Conservation (phyloP, 768 basidiomycete genomes). For the Obba rivulosa region DNA sequence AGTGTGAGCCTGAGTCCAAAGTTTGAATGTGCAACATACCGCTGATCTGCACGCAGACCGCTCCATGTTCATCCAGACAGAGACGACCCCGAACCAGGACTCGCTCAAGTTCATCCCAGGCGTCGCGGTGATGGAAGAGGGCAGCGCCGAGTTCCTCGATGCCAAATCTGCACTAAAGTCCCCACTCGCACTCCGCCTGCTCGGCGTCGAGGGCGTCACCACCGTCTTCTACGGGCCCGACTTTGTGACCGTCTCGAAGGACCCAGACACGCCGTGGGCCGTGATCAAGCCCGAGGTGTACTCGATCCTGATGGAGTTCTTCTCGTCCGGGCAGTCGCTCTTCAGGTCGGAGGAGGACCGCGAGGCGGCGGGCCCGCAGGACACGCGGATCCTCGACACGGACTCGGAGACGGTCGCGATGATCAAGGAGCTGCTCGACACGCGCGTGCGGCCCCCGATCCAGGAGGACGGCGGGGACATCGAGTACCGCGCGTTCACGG, state of each 20-base stretch:
- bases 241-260: constrained; percentile 95
- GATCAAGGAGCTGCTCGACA: constrained; percentile 97
- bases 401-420: constrained; percentile 97
- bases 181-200: constrained; percentile 89
- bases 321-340: constrained; percentile 83
- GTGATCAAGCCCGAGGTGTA: constrained; percentile 97
- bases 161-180: constrained; percentile 82
- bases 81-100: constrained; percentile 94
- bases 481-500: constrained; percentile 88
- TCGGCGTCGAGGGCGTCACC: constrained; percentile 90
- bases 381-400: constrained; percentile 88
- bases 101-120: constrained; percentile 98
- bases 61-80: constrained; percentile 98
- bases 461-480: constrained; percentile 99
- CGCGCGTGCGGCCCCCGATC: constrained; percentile 90
- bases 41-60: constrained; percentile 43
- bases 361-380: constrained; percentile 83
- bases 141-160: constrained; percentile 93
- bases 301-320: constrained; percentile 93
- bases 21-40: not conserved
- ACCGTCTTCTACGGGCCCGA: constrained; percentile 95
- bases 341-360: constrained; percentile 81
- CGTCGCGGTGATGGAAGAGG: constrained; percentile 77
- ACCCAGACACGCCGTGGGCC: constrained; percentile 78
- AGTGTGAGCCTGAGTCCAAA: constrained; percentile 12